A percentile compares a stretch with the other conserved stretches of the same genome.
Conservation (phyloP, 108 stramenopile genomes). For the Skeletonema tropicum region DNA sequence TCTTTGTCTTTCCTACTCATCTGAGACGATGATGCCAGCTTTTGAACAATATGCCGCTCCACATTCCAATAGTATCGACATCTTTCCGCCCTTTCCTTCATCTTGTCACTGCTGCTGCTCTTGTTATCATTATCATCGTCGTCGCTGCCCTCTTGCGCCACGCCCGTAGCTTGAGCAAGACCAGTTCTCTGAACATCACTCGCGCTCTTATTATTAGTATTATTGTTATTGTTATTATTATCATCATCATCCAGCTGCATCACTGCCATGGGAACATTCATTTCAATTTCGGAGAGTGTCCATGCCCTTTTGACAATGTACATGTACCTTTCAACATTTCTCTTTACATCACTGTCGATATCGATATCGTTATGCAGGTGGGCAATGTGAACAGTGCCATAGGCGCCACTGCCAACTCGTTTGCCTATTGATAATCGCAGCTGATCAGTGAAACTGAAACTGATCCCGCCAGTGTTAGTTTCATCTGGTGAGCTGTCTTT, state of each 20-base stretch:
- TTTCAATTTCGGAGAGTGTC: neutral
- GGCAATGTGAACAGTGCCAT: no score
- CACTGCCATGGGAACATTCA: neutral
- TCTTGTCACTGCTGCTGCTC: neutral
- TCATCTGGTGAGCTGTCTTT: no score
- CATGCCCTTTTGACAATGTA: neutral
- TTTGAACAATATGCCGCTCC: slow-evolving; percentile 69
- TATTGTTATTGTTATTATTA: no score
- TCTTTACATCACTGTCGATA: no score
- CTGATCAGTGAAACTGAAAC: no score
- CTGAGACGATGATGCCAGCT: slow-evolving; percentile 37
- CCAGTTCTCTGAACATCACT: neutral
- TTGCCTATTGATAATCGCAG: no score
- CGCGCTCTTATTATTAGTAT: no score
- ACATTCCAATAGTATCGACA: slow-evolving; percentile 77
- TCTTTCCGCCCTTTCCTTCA: slow-evolving; percentile 36
- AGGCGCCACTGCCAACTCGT: no score
- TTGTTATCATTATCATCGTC: neutral
- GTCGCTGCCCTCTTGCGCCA: neutral
- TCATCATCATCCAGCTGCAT: neutral
- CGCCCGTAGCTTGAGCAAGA: neutral
- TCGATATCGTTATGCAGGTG: no score
- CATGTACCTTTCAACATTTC: no score
- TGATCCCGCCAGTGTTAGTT: no score
- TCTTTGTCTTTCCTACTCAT: slow-evolving; percentile 13